Evolutionary conservation across 805 yeast species (phyloP).

Genomic region (Suhomyces xylopsoci): DNA sequence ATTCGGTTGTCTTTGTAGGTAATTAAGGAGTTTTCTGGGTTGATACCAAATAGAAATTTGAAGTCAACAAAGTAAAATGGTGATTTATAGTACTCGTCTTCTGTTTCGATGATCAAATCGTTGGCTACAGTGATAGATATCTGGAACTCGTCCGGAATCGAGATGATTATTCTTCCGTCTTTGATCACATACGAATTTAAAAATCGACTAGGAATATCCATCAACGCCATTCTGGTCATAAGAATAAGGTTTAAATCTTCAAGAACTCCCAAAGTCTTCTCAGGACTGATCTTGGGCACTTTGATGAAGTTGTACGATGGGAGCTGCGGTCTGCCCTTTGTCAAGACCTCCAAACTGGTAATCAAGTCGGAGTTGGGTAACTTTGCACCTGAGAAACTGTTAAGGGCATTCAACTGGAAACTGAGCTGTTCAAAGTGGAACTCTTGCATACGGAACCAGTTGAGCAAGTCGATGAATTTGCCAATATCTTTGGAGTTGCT

Average conservation of each 20-base stretch:
- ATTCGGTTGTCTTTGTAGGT: conserved; percentile 25
- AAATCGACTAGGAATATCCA: conserved; percentile 64
- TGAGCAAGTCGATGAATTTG: conserved; percentile 76
- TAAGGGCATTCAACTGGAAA: conserved; percentile 64
- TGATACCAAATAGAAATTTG: conserved; percentile 54
- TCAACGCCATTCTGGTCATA: conserved; percentile 70
- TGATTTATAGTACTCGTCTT: conserved; percentile 45
- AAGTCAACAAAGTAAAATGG: conserved; percentile 80
- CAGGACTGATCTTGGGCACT: conserved; percentile 48
- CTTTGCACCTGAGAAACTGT: conserved; percentile 81
- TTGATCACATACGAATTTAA: conserved; percentile 54
- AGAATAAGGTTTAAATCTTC: conserved; percentile 68
- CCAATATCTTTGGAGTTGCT: conserved; percentile 67
- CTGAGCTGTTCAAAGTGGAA: conserved; percentile 58
- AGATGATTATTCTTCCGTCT: conserved; percentile 74
- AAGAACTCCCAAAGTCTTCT: conserved; percentile 57
- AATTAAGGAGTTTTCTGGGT: conserved; percentile 32
- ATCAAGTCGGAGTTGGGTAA: conserved; percentile 87
- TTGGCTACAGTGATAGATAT: conserved; percentile 68
- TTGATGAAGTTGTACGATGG: conserved; percentile 61
- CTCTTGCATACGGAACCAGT: conserved; percentile 83
- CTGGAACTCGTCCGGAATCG: conserved; percentile 62
- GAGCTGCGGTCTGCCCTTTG: conserved; percentile 71
- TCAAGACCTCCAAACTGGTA: conserved; percentile 83
- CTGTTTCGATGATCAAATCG: conserved; percentile 47